phyloP scores from a whole-genome alignment of 1,139 yeast genomes.

The Yamadazyma triangularis region DNA sequence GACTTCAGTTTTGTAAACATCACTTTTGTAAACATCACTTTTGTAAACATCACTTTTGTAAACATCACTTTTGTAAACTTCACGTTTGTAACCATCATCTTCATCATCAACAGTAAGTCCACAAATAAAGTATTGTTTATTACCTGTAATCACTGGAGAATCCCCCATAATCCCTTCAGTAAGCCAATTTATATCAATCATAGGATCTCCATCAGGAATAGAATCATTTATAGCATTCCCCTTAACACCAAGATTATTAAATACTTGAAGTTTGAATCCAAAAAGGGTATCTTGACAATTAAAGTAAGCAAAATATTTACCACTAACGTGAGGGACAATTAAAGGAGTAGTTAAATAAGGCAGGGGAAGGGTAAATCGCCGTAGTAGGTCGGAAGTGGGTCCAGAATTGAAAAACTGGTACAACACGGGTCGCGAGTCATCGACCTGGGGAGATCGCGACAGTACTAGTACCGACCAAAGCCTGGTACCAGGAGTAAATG shows the following conservation, averaged over 20 bases:
- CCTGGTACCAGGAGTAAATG: constrained; percentile 9
- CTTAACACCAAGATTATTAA: constrained; percentile 21
- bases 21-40: no score
- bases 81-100: no score
- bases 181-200: constrained; percentile 16
- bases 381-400: constrained; percentile 21
- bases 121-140: constrained; percentile 6
- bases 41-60: no score
- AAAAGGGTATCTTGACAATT: constrained; percentile 19
- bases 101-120: constrained; percentile 6
- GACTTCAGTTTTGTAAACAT: no score
- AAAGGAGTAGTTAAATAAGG: constrained; percentile 14
- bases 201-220: constrained; percentile 15
- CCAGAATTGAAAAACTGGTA: constrained; percentile 37
- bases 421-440: constrained; percentile 18
- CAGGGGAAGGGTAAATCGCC: constrained; percentile 18
- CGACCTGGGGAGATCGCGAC: constrained; percentile 8
- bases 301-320: constrained; percentile 32
- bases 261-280: constrained; percentile 28
- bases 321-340: constrained; percentile 20
- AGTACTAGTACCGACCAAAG: constrained; percentile 30
- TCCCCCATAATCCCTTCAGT: constrained; percentile 13
- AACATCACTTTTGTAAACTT: no score
- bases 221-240: constrained; percentile 8
- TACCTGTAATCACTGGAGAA: constrained; percentile 8